phyloP scores from a whole-genome alignment of 768 basidiomycete genomes.

The Tricholoma sp. region DNA sequence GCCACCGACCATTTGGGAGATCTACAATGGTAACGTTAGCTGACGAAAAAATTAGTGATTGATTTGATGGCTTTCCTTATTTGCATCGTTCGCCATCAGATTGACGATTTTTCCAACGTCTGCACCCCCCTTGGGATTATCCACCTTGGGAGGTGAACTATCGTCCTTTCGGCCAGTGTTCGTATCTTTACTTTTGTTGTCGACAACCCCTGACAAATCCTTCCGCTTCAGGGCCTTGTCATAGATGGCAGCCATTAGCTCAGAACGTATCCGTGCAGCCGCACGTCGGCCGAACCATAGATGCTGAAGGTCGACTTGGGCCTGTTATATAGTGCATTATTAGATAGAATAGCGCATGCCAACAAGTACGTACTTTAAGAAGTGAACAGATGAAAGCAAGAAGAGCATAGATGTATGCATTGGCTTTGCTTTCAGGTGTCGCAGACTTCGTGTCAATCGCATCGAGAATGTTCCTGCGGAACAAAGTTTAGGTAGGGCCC shows the following conservation, averaged over 20 bases:
- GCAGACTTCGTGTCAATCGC: slow-evolving; percentile 19
- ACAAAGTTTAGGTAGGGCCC: background rate
- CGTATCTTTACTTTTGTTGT: slow-evolving; percentile 24
- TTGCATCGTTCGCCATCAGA: slow-evolving; percentile 79
- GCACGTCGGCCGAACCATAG: slow-evolving; percentile 78
- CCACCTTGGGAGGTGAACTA: slow-evolving; percentile 20
- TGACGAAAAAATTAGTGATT: background rate
- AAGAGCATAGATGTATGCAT: slow-evolving; percentile 75
- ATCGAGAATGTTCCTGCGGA: background rate
- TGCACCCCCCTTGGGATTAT: slow-evolving; percentile 69
- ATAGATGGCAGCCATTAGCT: slow-evolving; percentile 83
- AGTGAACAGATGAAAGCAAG: slow-evolving; percentile 63
- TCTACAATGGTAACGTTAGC: slow-evolving; percentile 14
- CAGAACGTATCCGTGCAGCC: slow-evolving; percentile 62
- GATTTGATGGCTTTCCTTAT: slow-evolving; percentile 30
- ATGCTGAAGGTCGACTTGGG: slow-evolving; percentile 67
- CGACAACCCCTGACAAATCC: slow-evolving; percentile 75
- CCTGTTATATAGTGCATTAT: slow-evolving; percentile 21
- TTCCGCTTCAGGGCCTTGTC: slow-evolving; percentile 82
- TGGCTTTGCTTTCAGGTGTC: slow-evolving; percentile 44
- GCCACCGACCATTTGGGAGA: slow-evolving; percentile 48
- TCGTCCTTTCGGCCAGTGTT: too few species aligned
- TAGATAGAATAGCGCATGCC: background rate
- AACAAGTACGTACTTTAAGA: slow-evolving; percentile 36
- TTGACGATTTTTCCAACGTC: slow-evolving; percentile 89